Conservation (phyloP, 441 rosid species). For the Gossypium davidsonii region DNA sequence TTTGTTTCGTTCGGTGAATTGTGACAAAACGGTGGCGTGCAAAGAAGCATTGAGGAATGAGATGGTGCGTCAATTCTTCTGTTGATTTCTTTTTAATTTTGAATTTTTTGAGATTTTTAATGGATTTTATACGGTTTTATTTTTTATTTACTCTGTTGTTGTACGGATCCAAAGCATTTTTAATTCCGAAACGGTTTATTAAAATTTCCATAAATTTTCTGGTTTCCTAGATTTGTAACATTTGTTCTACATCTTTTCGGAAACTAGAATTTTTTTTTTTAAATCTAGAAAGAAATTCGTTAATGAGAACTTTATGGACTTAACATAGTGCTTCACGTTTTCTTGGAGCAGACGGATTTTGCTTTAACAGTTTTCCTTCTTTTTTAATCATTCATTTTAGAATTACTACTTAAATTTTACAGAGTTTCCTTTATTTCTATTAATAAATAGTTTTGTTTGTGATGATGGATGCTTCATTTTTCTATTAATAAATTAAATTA, state of each 20-base stretch:
- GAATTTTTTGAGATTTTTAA: neutral
- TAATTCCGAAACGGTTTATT: conserved; percentile 12
- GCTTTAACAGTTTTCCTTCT: neutral
- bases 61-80: conserved; percentile 52
- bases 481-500: neutral
- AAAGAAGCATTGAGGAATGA: conserved; percentile 63
- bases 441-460: neutral
- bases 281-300: neutral
- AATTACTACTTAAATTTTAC: neutral
- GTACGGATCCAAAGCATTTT: conserved; percentile 26
- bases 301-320: neutral
- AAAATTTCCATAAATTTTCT: neutral
- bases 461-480: neutral
- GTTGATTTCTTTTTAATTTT: neutral
- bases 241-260: neutral
- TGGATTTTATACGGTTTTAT: conserved; percentile 14
- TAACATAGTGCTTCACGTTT: neutral
- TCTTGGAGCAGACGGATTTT: neutral
- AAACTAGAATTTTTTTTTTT: conserved; percentile 4
- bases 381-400: neutral
- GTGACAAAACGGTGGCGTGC: conserved; percentile 51
- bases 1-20: conserved; percentile 21
- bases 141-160: neutral
- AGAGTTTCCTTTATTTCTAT: neutral
- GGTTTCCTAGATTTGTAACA: neutral